Evolutionary conservation across 768 basidiomycete species (phyloP), one percentile per base, ranked within the genome.

Genomic region (Chalciporus piperatus): DNA sequence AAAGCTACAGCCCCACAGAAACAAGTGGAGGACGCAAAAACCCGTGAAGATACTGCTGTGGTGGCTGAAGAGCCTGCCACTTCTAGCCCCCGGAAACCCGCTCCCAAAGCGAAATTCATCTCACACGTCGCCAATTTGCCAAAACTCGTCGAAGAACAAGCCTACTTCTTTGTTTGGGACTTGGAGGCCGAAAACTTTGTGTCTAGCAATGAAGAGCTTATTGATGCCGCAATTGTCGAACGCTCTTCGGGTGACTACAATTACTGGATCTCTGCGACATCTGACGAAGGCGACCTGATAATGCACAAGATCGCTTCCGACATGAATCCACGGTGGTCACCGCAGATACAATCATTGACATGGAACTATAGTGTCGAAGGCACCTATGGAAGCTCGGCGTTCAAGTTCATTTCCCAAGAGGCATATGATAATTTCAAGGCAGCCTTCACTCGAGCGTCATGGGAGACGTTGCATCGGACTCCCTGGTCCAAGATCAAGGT

Each of bases 401-500:
- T 98, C 55, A 77, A 83, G 51, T 94, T 97, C 61, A 57, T 63
- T 3, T 68, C 72, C 14, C 58, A 74, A 47, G 82, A 83, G 20
- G 75, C 74, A 11, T 95, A 86, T 60, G 66, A 73, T 17, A 64
- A 59, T 6, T 87, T 92, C 69, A 76, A 84, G 58, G 70, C 73
- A 28, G 73, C 75, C 1, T 91, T 93, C 61, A 82, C 83, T 1
- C 79, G 77, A 54, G 83, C 81, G 44, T 63, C 88, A 58, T 99
- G 93, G 88, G 91, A 98, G 70, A 79, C 78, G 6, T 70, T 86
- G 47, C 86, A 96, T 65, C 77, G 81, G 49, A 72, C 76, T 16
- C 74, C 82, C 6, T 98, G 89, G 84, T 74, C 72, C 25, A 97
- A 95, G 69, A 78, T 83, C 41, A 92, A 93, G 81, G 90, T 85